These are phyloP conservation scores for Neofusicoccum laricinum DNA, from an alignment of 2,329 filamentous ascomycete genomes.

Conservation along the genomic window DNA sequence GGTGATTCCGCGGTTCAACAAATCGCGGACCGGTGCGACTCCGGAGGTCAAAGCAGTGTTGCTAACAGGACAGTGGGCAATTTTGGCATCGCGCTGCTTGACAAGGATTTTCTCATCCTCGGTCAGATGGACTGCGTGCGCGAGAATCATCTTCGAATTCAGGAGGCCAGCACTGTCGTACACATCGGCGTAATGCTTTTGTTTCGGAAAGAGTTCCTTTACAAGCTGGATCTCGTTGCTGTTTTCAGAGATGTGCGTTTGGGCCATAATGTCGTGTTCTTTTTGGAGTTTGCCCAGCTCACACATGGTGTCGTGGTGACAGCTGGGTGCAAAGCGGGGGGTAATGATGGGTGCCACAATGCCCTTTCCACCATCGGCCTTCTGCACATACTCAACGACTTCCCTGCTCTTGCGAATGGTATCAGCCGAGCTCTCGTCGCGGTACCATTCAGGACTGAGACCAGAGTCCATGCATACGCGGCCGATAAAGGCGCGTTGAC, in stretches of 20 bases:
- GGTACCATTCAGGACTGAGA: slow-evolving; percentile 70
- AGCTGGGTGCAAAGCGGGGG: slow-evolving; percentile 59
- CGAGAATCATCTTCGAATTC: slow-evolving; percentile 71
- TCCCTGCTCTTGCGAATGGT: slow-evolving; percentile 53
- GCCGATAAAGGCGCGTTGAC: slow-evolving; percentile 88
- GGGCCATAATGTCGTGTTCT: slow-evolving; percentile 64
- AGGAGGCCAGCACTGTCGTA: slow-evolving; percentile 75
- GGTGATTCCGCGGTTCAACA: slow-evolving; percentile 71
- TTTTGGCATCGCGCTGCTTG: slow-evolving; percentile 58
- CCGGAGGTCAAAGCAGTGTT: slow-evolving; percentile 83
- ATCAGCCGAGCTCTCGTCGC: slow-evolving; percentile 64
- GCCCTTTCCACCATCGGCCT: slow-evolving; percentile 61
- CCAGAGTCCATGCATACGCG: slow-evolving; percentile 82
- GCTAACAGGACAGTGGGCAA: slow-evolving; percentile 83
- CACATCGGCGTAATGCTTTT: slow-evolving; percentile 66
- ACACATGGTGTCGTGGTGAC: slow-evolving; percentile 54
- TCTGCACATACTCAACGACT: slow-evolving; percentile 56
- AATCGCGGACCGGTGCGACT: slow-evolving; percentile 67
- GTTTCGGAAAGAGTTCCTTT: slow-evolving; percentile 62
- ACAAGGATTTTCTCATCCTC: slow-evolving; percentile 66
- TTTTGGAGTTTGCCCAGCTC: slow-evolving; percentile 63
- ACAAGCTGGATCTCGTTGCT: slow-evolving; percentile 70
- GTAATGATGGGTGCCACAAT: slow-evolving; percentile 81
- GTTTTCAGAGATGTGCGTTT: slow-evolving; percentile 92
- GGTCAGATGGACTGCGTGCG: slow-evolving; percentile 77